Evolutionary conservation across 164 flowering plant species (phyloP), one percentile per base, ranked within the genome.

Genomic region (Warburgia ugandensis): DNA sequence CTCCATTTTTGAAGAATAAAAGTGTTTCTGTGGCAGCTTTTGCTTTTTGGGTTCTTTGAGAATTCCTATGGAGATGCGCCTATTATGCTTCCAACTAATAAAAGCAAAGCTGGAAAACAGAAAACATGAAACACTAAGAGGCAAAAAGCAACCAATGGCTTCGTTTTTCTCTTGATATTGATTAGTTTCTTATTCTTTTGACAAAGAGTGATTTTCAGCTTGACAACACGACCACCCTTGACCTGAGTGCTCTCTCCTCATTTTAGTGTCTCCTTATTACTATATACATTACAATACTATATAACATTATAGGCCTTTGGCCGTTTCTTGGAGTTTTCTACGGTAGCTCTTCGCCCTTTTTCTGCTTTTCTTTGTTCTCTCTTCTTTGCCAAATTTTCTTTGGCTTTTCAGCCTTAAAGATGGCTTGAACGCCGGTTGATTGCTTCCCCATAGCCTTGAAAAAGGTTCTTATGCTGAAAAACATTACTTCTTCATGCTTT

Each of bases 11-110:
- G 54, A 60, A 68, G 58, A 71, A 60, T 58, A 57, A 71, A 63
- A 71, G 69, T 58, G 64, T 45, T 59, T 54, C 37, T 62, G 12
- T 48, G 65, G 63, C 74, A 75, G 74, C 77, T 64, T 67, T 75
- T 59, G 58, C 64, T 67, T 66, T 62, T 36, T 53, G 17, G 44
- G 9, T 51, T 44, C 29, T n/a, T 42, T 53, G 45, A 20, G 23
- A 58, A 67, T 68, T 68, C n/a, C n/a, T n/a, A n/a, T n/a, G n/a
- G n/a, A n/a, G 59, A 68, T 68, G 69, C 30, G 64, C 47, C 49
- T 6, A 41, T 53, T 63, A 31, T 29, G n/a, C n/a, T 46, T 50
- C 57, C 14, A 25, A 53, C 40, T 20, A 12, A 46, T 41, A 27
- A 66, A 69, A 61, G 51, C 49, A 50, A 71, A 58, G 60, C 37